Evolutionary conservation across 305 asterid species (phyloP).

Genomic region (Coffea humblotiana): DNA sequence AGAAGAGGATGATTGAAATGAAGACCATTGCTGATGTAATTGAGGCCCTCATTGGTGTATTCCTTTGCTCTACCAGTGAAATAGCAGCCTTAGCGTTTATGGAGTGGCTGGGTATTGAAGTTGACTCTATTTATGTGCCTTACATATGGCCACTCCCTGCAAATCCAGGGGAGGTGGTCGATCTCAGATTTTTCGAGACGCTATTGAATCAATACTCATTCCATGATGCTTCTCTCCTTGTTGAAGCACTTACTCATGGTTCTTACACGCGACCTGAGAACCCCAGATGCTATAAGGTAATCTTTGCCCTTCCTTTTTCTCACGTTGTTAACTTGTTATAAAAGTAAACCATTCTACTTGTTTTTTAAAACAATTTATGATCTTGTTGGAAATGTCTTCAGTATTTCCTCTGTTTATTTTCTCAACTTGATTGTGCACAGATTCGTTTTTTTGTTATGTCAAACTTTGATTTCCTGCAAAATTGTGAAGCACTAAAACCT

Average conservation of each 20-base stretch:
- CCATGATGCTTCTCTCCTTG: constrained; percentile 61
- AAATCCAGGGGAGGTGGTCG: constrained; percentile 44
- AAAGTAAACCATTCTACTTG: too few species aligned
- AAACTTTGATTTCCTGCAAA: too few species aligned
- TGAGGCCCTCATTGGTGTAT: constrained; percentile 87
- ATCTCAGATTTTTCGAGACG: constrained; percentile 44
- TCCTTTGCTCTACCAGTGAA: constrained; percentile 64
- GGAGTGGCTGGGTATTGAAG: constrained; percentile 67
- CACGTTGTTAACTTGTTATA: too few species aligned
- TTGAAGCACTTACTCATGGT: constrained; percentile 87
- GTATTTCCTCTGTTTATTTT: background rate
- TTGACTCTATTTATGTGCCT: constrained; percentile 43
- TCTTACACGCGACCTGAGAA: constrained; percentile 79
- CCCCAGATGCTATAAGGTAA: constrained; percentile 87
- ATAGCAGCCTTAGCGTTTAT: constrained; percentile 62
- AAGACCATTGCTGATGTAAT: constrained; percentile 72
- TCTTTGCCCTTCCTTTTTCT: too few species aligned
- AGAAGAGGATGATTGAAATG: constrained; percentile 37
- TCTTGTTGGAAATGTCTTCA: background rate
- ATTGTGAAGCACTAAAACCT: too few species aligned
- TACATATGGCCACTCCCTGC: constrained; percentile 37
- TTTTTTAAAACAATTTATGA: background rate
- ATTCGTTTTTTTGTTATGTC: too few species aligned
- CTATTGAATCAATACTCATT: constrained; percentile 48
- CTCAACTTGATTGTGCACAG: background rate